Evolutionary conservation across 1,284 basidiomycete genomes (phyloP).

Genomic region (Apiotrichum domesticum): DNA sequence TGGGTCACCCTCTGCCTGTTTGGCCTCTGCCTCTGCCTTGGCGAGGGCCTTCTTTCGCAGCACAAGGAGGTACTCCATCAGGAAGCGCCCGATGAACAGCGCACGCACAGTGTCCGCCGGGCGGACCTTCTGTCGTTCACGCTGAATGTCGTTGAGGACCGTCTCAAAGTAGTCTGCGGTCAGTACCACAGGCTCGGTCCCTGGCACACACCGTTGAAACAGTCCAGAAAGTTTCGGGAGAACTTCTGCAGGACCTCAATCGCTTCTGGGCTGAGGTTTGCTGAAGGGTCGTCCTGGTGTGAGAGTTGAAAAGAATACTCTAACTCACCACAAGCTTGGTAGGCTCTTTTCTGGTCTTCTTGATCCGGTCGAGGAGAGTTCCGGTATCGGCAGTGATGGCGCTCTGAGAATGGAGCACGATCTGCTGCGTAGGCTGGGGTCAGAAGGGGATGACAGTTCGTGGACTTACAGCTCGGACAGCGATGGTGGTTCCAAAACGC

Average conservation of each 20-base stretch:
- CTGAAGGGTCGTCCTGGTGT: constrained; percentile 50
- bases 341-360: constrained; percentile 60
- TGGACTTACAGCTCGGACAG: constrained; percentile 58
- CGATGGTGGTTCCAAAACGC: constrained; percentile 85
- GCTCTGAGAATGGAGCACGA: constrained; percentile 74
- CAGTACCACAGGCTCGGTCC: background rate
- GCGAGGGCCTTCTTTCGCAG: constrained; percentile 35
- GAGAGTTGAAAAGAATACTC: background rate
- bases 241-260: constrained; percentile 61
- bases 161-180: constrained; percentile 68
- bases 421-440: constrained; percentile 29
- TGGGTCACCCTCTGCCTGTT: background rate
- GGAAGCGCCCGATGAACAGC: constrained; percentile 76
- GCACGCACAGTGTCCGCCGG: constrained; percentile 84
- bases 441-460: background rate
- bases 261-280: constrained; percentile 59
- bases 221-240: constrained; percentile 65
- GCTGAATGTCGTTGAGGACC: constrained; percentile 84
- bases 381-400: constrained; percentile 70
- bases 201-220: constrained; percentile 69
- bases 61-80: constrained; percentile 77
- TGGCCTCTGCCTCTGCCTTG: constrained; percentile 9
- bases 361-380: constrained; percentile 68
- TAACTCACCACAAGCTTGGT: constrained; percentile 50
- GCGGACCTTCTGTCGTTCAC: constrained; percentile 79